Conservation (phyloP, 73 alveolate species). For the Symbiodinium pilosum region DNA sequence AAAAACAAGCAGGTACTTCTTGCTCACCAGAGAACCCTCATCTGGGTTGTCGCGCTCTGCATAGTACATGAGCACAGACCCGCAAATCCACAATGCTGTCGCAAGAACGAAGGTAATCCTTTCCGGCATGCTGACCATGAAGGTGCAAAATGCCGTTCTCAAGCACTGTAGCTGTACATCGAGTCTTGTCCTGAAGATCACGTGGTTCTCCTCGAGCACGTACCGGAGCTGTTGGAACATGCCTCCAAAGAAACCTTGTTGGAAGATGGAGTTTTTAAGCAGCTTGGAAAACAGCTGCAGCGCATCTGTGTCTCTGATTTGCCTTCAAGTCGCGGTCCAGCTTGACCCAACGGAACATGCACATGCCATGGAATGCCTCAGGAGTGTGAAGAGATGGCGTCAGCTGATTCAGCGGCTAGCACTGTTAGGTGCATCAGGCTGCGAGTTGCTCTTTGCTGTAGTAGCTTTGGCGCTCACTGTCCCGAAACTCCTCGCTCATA, state of each 20-base stretch:
- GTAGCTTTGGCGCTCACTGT: slow-evolving; percentile 10
- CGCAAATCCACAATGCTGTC: slow-evolving; percentile 54
- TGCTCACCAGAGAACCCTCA: not conserved
- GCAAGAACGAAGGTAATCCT: slow-evolving; percentile 70
- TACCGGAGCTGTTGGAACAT: slow-evolving; percentile 61
- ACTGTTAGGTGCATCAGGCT: not conserved
- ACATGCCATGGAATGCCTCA: slow-evolving; percentile 73
- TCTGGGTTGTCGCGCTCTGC: slow-evolving; percentile 79
- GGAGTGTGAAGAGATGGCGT: not conserved
- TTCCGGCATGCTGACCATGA: not conserved
- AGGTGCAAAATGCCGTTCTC: not conserved
- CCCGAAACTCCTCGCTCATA: not conserved
- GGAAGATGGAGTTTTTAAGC: no score
- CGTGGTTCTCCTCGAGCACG: slow-evolving; percentile 47
- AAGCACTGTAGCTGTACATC: no score
- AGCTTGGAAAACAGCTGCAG: no score
- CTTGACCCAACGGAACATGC: slow-evolving; percentile 70
- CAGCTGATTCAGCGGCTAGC: not conserved
- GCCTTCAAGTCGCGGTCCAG: slow-evolving; percentile 10
- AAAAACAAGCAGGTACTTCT: no score
- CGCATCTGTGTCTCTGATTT: not conserved
- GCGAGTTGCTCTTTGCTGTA: slow-evolving; percentile 11
- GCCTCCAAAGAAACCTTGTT: slow-evolving; percentile 64
- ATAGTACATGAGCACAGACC: slow-evolving; percentile 56
- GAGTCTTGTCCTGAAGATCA: slow-evolving; percentile 80